Evolutionary conservation across 352 stramenopile genomes (phyloP), one percentile per base, ranked within the genome.

Genomic region (Elongisporangium undulatum): DNA sequence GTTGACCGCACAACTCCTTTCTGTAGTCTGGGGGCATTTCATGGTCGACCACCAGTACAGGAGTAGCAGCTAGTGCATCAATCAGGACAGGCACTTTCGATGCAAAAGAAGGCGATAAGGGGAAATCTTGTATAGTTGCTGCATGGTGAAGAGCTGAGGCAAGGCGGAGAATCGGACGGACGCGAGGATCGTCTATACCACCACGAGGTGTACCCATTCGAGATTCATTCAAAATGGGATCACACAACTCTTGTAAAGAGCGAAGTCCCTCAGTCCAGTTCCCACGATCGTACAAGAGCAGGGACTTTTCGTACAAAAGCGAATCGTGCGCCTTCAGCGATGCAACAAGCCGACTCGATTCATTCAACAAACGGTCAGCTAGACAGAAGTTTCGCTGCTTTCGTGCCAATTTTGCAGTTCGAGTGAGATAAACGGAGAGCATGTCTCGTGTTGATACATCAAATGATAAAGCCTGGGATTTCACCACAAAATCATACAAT

Each of bases 381-480:
- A 87, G 61, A 26, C 48, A 20, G 39, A 79, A 76, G 55, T 91
- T 91, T 61, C 66, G 57, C 38, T 89, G 82, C 49, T 77, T 82
- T 19, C 77, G 71, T 4, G 82, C 75, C 48, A 89, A 63, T 48
- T 59, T 69, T 10, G 79, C 72, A 59, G 85, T 52, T 26, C 63
- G 39, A 12, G 75, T 48, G 13, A 87, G 51, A 51, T 72, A 56
- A 12, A 64, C 19, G 8, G 20, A 53, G 4, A 8, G 26, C 3
- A 21, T n/a, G 10, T 51, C 65, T 19, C 20, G 48, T 48, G 8
- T 4, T 23, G n/a, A 24, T 9, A 15, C 16, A 51, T 26, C 29
- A 22, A 15, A 2, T 10, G n/a, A 19, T 10, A 4, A 13, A 13
- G 21, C 19, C 41, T 23, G 26, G 8, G 9, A 51, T 10, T 2